Evolutionary conservation across 1,284 basidiomycete genomes (phyloP), one percentile per base, ranked within the genome.

Genomic region (Chalciporus piperatoides): DNA sequence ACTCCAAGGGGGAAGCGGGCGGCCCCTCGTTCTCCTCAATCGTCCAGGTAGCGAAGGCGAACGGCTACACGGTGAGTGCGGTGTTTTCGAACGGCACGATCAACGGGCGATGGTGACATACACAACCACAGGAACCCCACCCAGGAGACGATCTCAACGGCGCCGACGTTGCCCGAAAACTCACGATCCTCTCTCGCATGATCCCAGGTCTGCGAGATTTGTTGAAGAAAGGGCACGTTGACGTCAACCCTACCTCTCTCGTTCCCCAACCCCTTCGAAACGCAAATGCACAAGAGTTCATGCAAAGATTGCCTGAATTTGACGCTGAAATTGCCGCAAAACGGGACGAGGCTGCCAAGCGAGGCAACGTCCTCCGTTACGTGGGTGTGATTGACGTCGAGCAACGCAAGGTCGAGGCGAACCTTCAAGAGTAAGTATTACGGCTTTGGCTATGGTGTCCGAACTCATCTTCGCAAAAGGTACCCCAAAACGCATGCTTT

Each of bases 71-170:
- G 15, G 91, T 92, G 60, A 32, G 44, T 40, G 11, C 7, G 33
- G 8, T 4, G 8, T 19, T 35, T 41, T 25, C 49, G 33, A 17
- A 25, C 4, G 6, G 4, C n/a, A 2, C 17, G 28, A 9, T 28
- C 35, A 35, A 14, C 19, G 27, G 36, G 12, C 15, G 1, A 39
- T 8, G 7, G 23, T 60, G 36, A 54, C 44, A 37, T 6, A 8
- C 25, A 9, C 17, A 25, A 3, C 9, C 2, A 24, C 58, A 95
- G 90, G 96, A 99, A 75, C 97, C 97, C 3, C 92, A 99, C 69
- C 96, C 96, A 0, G 91, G 86, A 44, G 96, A 98, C 63, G 97
- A 99, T 67, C 82, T 99, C 24, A 94, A 92, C 50, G 97, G 97
- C 4, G 90, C 90, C 35, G 96, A 99, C 68, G 97, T 99, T 25